phyloP scores from a whole-genome alignment of 805 yeast species.

The Myxozyma geophila region DNA sequence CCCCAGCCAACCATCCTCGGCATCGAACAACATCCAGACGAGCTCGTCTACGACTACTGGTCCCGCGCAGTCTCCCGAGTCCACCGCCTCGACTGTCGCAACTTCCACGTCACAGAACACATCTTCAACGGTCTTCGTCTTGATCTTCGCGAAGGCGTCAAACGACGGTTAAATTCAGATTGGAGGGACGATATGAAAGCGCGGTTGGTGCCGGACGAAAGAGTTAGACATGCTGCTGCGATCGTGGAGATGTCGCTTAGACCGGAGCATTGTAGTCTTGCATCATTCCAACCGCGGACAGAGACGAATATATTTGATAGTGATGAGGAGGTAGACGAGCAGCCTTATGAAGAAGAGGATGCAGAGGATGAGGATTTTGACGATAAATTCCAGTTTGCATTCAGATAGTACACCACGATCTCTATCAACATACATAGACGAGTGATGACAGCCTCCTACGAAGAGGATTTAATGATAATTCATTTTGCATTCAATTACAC shows the following conservation, averaged over 20 bases:
- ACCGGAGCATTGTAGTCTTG: constrained; percentile 12
- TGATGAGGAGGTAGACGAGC: not conserved
- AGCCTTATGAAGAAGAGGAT: not conserved
- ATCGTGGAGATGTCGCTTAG: constrained; percentile 9
- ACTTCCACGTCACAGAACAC: constrained; percentile 3
- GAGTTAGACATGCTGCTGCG: constrained; percentile 10
- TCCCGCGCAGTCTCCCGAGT: not conserved
- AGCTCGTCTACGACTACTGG: constrained; percentile 10
- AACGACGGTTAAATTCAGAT: not conserved
- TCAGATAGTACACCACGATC: not conserved
- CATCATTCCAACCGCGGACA: not conserved
- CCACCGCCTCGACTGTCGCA: not conserved
- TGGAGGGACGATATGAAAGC: not conserved
- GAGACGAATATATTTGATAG: constrained; percentile 12
- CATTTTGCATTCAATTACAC: too few relatives aligned
- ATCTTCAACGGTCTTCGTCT: constrained; percentile 6
- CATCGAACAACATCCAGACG: not conserved
- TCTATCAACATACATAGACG: too few relatives aligned
- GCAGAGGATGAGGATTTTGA: not conserved
- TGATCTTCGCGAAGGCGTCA: constrained; percentile 12
- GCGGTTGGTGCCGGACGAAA: not conserved
- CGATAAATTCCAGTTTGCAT: not conserved
- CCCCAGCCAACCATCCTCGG: constrained; percentile 2
- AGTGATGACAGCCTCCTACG: too few relatives aligned
- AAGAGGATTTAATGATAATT: too few relatives aligned